Evolutionary conservation across 2,329 filamentous ascomycete genomes (phyloP), one percentile per base, ranked within the genome.

Genomic region (Xylaria sp.): DNA sequence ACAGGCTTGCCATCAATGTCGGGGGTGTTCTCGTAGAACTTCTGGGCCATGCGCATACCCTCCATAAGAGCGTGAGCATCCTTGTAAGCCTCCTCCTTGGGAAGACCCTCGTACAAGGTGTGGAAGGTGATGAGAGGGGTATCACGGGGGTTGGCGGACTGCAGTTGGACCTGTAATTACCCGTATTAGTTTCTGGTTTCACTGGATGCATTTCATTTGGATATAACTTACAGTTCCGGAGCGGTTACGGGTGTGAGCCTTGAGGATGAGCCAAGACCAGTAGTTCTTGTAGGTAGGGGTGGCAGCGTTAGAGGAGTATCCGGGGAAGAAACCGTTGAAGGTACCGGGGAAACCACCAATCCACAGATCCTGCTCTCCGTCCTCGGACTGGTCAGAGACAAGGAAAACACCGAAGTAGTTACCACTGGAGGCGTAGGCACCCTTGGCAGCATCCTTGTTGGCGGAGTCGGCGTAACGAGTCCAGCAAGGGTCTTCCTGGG

Each of bases 51-150:
- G 63, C 82, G 73, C 43, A 91, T 78, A 1, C 83, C 86, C 73
- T 91, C 88, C 25, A 82, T 80, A 13, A 89, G 70, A 0, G 88
- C 86, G 55, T 87, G 83, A 7, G 85, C 73, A 41, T 87, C 83
- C 30, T 82, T 79, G 0, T 77, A 78, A 3, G 81, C 79, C 6
- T 86, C 85, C n/a, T 83, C 81, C 23, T 75, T 79, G 30, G 61
- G 18, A 41, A 70, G 18, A 9, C 86, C 85, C 0, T 82, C 81
- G 60, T 84, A 82, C 78, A 87, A 89, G 77, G 84, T 89, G 76
- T 88, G 86, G 80, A 89, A 91, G 62, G 81, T 80, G 72, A 92
- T 90, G 4, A 85, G 76, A 0, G 91, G 91, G 2, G 83, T 80
- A 61, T 92, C 89, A 0, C 86, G 85, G 0, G 90, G 90, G 74